phyloP scores from a whole-genome alignment of 352 stramenopile species.

The Thalassiosira hispida region DNA sequence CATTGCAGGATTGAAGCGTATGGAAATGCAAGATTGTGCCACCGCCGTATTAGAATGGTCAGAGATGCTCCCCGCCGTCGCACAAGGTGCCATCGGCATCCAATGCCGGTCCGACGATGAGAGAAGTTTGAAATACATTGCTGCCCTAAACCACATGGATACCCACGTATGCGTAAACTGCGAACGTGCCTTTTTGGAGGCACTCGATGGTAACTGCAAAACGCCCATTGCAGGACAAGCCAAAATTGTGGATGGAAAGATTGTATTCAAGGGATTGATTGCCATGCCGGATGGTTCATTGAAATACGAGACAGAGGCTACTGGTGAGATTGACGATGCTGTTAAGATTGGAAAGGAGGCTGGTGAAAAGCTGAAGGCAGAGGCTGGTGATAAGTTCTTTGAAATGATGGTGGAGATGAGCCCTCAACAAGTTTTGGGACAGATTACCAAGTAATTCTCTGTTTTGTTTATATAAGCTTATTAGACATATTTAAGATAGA shows the following conservation, averaged over 20 bases:
- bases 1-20: conserved; percentile 90
- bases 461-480: conserved; percentile 3
- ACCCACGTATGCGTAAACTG: conserved; percentile 90
- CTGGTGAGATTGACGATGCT: conserved; percentile 86
- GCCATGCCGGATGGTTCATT: conserved; percentile 89
- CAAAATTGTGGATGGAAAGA: conserved; percentile 86
- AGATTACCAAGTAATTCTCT: conserved; percentile 81
- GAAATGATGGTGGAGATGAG: conserved; percentile 88
- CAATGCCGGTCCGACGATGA: conserved; percentile 89
- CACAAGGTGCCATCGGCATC: conserved; percentile 91
- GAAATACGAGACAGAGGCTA: conserved; percentile 84
- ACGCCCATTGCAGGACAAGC: conserved; percentile 92
- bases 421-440: conserved; percentile 84
- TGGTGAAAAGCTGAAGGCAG: conserved; percentile 87
- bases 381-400: conserved; percentile 88
- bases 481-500: conserved; percentile 5
- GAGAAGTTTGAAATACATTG: conserved; percentile 87
- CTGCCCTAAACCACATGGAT: conserved; percentile 85
- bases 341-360: conserved; percentile 86
- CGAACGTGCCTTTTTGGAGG: conserved; percentile 89
- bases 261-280: conserved; percentile 89
- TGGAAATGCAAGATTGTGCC: conserved; percentile 89
- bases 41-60: conserved; percentile 87
- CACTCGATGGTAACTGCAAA: conserved; percentile 92
- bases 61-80: conserved; percentile 90